Evolutionary conservation across 306 rosid genomes (phyloP), one percentile per base, ranked within the genome.

Genomic region (Crotalaria pallida): DNA sequence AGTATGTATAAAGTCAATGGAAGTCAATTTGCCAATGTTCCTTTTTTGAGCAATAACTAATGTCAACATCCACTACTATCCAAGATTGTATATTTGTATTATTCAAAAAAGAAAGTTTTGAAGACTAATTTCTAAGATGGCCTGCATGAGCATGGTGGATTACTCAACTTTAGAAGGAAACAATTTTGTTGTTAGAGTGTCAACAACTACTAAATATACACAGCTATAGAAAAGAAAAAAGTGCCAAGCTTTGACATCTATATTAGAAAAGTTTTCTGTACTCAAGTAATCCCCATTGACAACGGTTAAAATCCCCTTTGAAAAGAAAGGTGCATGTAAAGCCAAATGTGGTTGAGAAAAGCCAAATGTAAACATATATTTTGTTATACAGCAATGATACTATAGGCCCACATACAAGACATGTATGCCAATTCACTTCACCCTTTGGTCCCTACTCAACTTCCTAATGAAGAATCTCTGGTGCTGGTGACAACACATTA

Each of bases 291-390:
- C 34, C 40, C 43, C 24, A 27, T 68, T 60, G 13, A 23, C 31
- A 71, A 52, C 21, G 34, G 64, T 41, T 4, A 21, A 61, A 23
- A 71, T 26, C 53, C 65, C 79, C 18, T 68, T 69, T 55, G n/a
- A n/a, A n/a, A n/a, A n/a, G n/a, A n/a, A n/a, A 33, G 65, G 49
- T 69, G 55, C 65, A 65, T 31, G n/a, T n/a, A n/a, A n/a, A n/a
- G n/a, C 66, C 48, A 36, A 12, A 41, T 12, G 52, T 31, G 67
- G 58, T 76, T 79, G 0, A 58, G 69, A 81, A 64, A 69, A 73
- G 72, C 69, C 84, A 84, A 80, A 84, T 38, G 13, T 10, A 6
- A 62, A 62, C 8, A 65, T n/a, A n/a, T n/a, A n/a, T n/a, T 34
- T 48, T 34, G 13, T n/a, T 62, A 13, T 38, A 23, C 75, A 76